A percentile compares a stretch with the other conserved stretches of the same genome.
These are phyloP conservation scores for Conticribra guillardii DNA, from an alignment of 108 stramenopile species.

Conservation along the genomic window DNA sequence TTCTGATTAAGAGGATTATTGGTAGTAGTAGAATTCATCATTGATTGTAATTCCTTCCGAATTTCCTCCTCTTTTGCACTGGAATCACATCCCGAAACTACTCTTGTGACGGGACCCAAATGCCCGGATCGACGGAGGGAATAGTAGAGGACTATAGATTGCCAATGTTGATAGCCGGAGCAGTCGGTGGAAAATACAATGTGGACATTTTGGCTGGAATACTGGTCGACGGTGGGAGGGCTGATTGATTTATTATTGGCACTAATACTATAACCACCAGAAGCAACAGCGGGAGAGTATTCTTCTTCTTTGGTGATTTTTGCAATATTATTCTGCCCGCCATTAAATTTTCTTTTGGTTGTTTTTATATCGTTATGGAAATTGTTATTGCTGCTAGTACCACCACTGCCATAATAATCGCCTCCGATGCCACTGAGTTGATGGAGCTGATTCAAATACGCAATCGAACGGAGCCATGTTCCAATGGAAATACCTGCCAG, in stretches of 20 bases:
- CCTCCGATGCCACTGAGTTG: too few relatives aligned
- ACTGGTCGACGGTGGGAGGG: too few relatives aligned
- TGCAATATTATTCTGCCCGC: too few relatives aligned
- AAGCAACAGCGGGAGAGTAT: too few relatives aligned
- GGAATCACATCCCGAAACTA: constrained; percentile 73
- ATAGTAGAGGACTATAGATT: constrained; percentile 87
- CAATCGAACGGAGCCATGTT: neutral
- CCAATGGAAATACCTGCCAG: neutral
- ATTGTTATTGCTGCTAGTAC: too few relatives aligned
- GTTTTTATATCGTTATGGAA: too few relatives aligned
- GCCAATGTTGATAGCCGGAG: constrained; percentile 92
- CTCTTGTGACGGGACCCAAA: constrained; percentile 83
- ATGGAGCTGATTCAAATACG: neutral
- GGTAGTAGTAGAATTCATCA: constrained; percentile 32
- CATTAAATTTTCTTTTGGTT: too few relatives aligned
- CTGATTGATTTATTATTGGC: too few relatives aligned
- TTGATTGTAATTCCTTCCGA: constrained; percentile 23
- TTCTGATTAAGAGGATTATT: too few relatives aligned
- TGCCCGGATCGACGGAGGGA: constrained; percentile 70
- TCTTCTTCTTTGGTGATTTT: too few relatives aligned
- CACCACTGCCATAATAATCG: too few relatives aligned
- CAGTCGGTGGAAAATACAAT: constrained; percentile 86
- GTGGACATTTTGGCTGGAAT: constrained; percentile 24
- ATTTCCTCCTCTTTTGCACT: constrained; percentile 36
- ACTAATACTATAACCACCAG: too few relatives aligned